Evolutionary conservation across 202 grass and related monocot species (phyloP), one percentile per base, ranked within the genome.

Genomic region (Saccharum hybrid): DNA sequence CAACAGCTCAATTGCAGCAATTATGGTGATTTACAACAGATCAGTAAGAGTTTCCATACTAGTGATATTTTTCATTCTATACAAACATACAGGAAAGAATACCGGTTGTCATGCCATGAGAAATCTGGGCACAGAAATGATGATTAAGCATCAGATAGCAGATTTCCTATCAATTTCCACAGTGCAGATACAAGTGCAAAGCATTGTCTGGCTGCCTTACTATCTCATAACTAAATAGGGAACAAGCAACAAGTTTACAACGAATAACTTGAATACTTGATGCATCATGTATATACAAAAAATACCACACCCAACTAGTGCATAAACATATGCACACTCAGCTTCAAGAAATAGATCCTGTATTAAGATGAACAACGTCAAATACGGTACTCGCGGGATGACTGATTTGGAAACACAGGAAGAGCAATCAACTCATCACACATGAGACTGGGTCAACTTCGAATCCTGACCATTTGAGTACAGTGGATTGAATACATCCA

Each of bases 1-100:
- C 21, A 80, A 68, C 45, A 2, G 28, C 30, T 36, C 15, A 5
- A 64, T 48, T 49, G 19, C 4, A 41, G 5, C 61, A 23, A 21
- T 45, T 88, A 66, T 66, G 11, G 19, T 36, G 21, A 42, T 88
- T 63, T 78, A 80, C 8, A 68, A 79, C 8, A 69, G 26, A 74
- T 68, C 56, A 79, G 46, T 49, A 46, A 40, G 33, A 71, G 6
- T 72, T 83, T 38, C 43, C 6, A 14, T 78, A 63, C 13, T 46
- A 22, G 26, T 74, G 46, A 10, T 23, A 34, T 8, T 68, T 65
- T 75, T 7, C 39, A 86, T 28, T 28, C 30, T 59, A 68, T 37
- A 67, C 22, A 33, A 7, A 34, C 43, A 75, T 37, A 60, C 22
- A 33, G 1, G 34, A 66, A 86, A 74, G 2, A 3, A 34, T 16